Conservation (phyloP, 2,329 filamentous ascomycete species). For the Aspergillus melleus region DNA sequence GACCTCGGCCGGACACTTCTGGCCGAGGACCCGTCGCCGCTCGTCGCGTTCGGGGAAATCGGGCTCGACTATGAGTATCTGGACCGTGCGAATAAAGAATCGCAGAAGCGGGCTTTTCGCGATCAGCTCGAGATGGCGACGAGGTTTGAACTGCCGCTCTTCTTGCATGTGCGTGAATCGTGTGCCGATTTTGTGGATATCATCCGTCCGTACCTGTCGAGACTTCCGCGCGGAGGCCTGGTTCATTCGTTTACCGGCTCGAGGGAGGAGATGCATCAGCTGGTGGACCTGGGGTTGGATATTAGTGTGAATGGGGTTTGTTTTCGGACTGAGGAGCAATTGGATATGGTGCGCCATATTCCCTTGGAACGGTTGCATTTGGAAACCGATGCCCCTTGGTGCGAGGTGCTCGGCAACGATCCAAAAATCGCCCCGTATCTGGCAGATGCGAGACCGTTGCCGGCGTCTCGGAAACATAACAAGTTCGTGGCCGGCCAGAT, state of each 20-base stretch:
- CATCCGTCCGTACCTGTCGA: constrained; percentile 41
- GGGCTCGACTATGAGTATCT: constrained; percentile 54
- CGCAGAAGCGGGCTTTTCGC: constrained; percentile 43
- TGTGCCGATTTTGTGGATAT: constrained; percentile 47
- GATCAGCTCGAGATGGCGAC: constrained; percentile 45
- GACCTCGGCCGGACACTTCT: constrained; percentile 23
- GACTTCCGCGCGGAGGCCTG: constrained; percentile 56
- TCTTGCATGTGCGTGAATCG: constrained; percentile 41
- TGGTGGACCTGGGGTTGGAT: constrained; percentile 42
- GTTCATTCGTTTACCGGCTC: constrained; percentile 91
- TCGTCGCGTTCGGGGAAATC: constrained; percentile 52
- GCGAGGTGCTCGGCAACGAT: constrained; percentile 42
- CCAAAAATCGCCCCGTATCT: constrained; percentile 45
- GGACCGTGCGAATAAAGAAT: constrained; percentile 43
- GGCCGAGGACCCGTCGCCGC: constrained; percentile 24
- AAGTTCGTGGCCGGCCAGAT: constrained; percentile 49
- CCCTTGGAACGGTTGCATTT: constrained; percentile 47
- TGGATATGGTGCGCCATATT: constrained; percentile 46
- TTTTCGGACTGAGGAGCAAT: constrained; percentile 39
- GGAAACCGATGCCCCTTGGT: constrained; percentile 54
- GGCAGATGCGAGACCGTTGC: constrained; percentile 38
- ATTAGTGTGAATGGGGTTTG: constrained; percentile 54
- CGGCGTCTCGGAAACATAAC: constrained; percentile 50
- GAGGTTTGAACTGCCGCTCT: constrained; percentile 33
- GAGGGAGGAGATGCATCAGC: constrained; percentile 42